Conservation (phyloP, 2,329 filamentous ascomycete species). For the Didymella lethalis region DNA sequence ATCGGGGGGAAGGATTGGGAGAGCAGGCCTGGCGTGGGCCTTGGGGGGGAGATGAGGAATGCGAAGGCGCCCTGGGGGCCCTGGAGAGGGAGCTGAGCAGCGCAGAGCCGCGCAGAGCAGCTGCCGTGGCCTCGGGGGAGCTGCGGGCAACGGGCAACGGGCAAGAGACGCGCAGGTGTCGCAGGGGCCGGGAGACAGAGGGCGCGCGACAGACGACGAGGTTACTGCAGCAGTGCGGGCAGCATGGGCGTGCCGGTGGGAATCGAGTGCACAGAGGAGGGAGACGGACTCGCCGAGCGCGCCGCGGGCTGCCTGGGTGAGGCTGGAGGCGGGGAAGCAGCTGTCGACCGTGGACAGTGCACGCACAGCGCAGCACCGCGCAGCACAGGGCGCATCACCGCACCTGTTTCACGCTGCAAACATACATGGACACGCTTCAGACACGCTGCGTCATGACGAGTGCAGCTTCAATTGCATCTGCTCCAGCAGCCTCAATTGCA, state of each 20-base stretch:
- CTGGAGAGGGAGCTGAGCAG: background rate
- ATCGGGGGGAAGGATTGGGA: slow-evolving; percentile 58
- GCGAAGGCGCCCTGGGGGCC: slow-evolving; percentile 14
- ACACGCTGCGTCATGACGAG: background rate
- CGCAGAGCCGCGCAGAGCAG: background rate
- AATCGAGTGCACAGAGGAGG: background rate
- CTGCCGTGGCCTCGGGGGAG: no score
- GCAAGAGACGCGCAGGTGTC: background rate
- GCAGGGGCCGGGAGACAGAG: background rate
- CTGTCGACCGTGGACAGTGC: background rate
- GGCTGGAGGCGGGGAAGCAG: slow-evolving; percentile 4
- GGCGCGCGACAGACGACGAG: background rate
- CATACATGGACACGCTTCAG: background rate
- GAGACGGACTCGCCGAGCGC: background rate
- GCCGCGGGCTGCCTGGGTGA: background rate
- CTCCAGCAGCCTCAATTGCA: background rate
- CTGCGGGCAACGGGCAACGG: no score
- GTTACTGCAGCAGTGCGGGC: background rate
- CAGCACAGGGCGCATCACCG: background rate
- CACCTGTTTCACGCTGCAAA: slow-evolving; percentile 2
- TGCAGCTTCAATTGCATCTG: background rate
- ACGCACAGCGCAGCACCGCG: background rate
- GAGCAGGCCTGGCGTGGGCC: slow-evolving; percentile 22
- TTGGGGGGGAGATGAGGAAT: background rate
- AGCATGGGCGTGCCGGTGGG: background rate